These are phyloP conservation scores for Guadua angustifolia DNA, from an alignment of 176 grass and related monocot genomes.

Conservation along the genomic window DNA sequence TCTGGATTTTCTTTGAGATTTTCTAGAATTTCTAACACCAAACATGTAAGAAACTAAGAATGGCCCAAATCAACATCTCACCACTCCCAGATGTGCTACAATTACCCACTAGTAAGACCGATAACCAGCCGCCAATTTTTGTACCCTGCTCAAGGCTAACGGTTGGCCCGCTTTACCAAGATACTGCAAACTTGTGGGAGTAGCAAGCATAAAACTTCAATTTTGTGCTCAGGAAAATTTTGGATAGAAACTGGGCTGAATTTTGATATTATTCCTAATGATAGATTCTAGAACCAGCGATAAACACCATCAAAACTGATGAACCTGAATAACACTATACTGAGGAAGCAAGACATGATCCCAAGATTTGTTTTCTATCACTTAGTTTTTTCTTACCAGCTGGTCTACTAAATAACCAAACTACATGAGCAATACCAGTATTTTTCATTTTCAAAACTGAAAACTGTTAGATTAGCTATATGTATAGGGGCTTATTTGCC, in stretches of 20 bases:
- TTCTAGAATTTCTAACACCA: background rate
- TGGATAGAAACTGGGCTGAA: background rate
- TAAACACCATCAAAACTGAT: background rate
- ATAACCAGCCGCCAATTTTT: background rate
- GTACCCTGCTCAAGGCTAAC: background rate
- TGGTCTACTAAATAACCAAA: background rate
- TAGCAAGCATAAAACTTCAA: constrained; percentile 25
- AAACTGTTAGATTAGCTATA: too few species aligned
- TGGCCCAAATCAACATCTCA: background rate
- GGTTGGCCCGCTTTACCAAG: background rate
- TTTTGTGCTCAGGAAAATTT: background rate
- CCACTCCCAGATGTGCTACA: background rate
- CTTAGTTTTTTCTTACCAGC: constrained; percentile 22
- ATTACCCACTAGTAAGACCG: background rate
- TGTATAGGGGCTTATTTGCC: too few species aligned
- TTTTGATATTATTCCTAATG: background rate
- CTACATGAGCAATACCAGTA: constrained; percentile 30
- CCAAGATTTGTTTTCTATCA: constrained; percentile 6
- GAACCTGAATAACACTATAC: constrained; percentile 26
- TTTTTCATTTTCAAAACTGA: constrained; percentile 8
- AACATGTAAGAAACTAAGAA: background rate
- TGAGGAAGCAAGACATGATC: constrained; percentile 3
- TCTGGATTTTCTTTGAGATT: background rate
- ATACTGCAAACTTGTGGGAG: background rate
- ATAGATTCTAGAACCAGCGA: constrained; percentile 19